Percentiles rank a stretch among this genome's conserved stretches.
Conservation (phyloP, 352 stramenopile genomes). For the Saprolegnia parasitica region DNA sequence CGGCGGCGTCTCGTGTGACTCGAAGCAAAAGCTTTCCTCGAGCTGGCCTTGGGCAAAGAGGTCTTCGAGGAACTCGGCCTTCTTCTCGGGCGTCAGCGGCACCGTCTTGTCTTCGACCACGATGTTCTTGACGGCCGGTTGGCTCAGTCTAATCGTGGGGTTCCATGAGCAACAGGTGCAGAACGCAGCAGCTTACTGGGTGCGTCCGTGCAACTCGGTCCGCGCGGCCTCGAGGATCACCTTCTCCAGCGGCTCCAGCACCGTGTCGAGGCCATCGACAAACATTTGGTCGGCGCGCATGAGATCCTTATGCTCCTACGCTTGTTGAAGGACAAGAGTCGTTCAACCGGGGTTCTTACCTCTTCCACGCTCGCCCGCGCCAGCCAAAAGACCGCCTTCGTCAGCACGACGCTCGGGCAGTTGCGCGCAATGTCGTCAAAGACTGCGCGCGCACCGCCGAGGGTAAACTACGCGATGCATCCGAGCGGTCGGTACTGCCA, state of each 20-base stretch:
- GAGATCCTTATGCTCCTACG: constrained; percentile 19
- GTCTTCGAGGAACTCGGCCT: constrained; percentile 17
- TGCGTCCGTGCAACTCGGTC: constrained; percentile 10
- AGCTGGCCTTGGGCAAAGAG: constrained; percentile 11
- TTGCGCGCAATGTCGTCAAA: constrained; percentile 19
- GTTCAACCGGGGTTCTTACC: too few relatives aligned
- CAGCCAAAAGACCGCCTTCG: constrained; percentile 18
- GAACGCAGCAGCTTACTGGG: neutral
- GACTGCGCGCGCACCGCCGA: constrained; percentile 12
- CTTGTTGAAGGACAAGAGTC: too few relatives aligned
- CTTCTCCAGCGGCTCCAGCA: neutral
- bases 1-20: neutral
- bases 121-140: constrained; percentile 4
- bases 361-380: constrained; percentile 21
- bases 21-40: constrained; percentile 22
- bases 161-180: neutral
- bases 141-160: neutral
- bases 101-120: constrained; percentile 13
- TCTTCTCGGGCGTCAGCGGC: constrained; percentile 13
- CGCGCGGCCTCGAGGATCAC: constrained; percentile 12
- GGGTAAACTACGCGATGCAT: constrained; percentile 11
- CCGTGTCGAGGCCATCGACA: neutral
- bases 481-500: too few relatives aligned
- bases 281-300: constrained; percentile 1
- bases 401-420: neutral